These are phyloP conservation scores for Multifurca ochricompacta DNA, from an alignment of 768 basidiomycete species.

Conservation along the genomic window DNA sequence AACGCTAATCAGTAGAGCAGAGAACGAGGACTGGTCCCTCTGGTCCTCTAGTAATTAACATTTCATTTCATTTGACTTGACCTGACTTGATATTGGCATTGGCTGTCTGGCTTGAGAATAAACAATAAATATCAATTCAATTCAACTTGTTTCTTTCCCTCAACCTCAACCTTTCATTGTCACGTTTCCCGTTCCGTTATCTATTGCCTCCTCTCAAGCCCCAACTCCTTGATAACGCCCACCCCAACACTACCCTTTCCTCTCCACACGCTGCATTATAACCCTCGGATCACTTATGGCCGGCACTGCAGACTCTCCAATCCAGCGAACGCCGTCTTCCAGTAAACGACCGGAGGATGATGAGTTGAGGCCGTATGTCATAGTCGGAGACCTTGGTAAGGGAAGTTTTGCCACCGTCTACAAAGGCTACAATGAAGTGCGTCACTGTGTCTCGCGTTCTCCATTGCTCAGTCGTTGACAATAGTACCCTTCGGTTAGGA, in stretches of 20 bases:
- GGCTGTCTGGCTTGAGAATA: no score
- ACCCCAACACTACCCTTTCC: not conserved
- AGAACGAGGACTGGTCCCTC: no score
- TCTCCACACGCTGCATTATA: not conserved
- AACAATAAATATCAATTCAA: no score
- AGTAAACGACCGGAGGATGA: conserved; percentile 44
- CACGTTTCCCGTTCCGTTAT: no score
- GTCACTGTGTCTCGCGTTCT: conserved; percentile 24
- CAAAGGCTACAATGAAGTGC: conserved; percentile 84
- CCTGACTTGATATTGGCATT: no score
- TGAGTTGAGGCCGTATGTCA: conserved; percentile 69
- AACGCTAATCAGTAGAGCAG: no score
- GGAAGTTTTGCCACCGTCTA: conserved; percentile 97
- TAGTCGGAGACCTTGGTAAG: conserved; percentile 70
- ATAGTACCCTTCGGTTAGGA: conserved; percentile 39
- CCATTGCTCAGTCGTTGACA: not conserved
- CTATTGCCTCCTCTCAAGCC: not conserved
- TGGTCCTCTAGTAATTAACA: no score
- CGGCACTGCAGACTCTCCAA: not conserved
- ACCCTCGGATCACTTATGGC: not conserved
- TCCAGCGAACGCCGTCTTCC: conserved; percentile 4
- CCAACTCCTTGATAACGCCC: not conserved
- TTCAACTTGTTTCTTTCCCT: no score
- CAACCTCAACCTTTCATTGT: no score
- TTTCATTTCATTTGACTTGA: no score